Evolutionary conservation across 176 grass and related monocot genomes (phyloP), one percentile per base, ranked within the genome.

Genomic region (Eleusine indica): DNA sequence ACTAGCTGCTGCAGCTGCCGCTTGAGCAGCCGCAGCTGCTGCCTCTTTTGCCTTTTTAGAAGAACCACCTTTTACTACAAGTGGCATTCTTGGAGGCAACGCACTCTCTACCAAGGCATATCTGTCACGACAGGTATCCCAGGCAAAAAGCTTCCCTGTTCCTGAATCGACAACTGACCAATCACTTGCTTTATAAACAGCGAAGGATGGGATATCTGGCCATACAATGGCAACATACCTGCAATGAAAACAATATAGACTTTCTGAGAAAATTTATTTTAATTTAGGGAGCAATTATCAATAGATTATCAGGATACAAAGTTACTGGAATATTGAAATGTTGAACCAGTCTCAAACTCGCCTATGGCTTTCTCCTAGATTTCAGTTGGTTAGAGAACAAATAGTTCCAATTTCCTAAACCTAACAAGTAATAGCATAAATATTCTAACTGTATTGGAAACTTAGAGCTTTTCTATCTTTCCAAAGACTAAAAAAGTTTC

Each of bases 21-120:
- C 96, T 90, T 94, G 93, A 88, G 96, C 96, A 73, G 93, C 93
- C 14, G 91, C 91, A 6, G 96, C 96, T 3, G 93, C 96, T 38
- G 96, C 96, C 86, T 99, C 96, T 84, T 95, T 93, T 81, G 96
- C 96, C 68, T 96, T 99, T 86, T 94, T 98, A 71, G 96, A 98
- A 77, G 96, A 96, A 82, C 96, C 87, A 19, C 93, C 89, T 91
- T 99, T 99, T 22, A 85, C 88, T 69, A 91, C 73, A 83, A 88
- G 93, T 65, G 91, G 93, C 87, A 94, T 92, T 87, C 93, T 87
- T 85, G 96, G 96, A 88, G 88, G 73, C 79, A 99, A 80, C 39
- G 89, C 83, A 65, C 91, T 96, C 86, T 99, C 96, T 25, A 96
- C 91, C 46, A 99, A 70, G 86, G 96, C 96, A 83, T 96, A 99